phyloP scores from a whole-genome alignment of 73 alveolate genomes.

The Diophrys appendiculata region DNA sequence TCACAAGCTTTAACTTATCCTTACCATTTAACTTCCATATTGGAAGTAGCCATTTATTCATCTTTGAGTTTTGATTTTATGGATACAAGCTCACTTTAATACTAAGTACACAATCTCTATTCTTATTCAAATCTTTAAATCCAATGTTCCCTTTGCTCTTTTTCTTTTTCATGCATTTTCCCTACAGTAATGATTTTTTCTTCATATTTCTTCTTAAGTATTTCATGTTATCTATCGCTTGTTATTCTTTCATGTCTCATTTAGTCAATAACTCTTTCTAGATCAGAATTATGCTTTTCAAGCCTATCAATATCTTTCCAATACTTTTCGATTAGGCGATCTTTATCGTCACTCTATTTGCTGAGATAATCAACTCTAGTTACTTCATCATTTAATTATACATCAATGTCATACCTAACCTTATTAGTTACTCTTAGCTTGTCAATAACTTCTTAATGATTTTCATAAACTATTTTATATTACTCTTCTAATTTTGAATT shows the following conservation, averaged over 20 bases:
- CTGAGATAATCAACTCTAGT: slow-evolving; percentile 48
- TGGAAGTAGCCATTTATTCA: slow-evolving; percentile 29
- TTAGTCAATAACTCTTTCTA: slow-evolving; percentile 40
- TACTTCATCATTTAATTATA: slow-evolving; percentile 41
- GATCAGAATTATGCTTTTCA: slow-evolving; percentile 35
- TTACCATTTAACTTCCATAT: slow-evolving; percentile 31
- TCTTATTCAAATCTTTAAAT: slow-evolving; percentile 60
- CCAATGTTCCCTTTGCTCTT: slow-evolving; percentile 68
- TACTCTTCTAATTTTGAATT: slow-evolving; percentile 25
- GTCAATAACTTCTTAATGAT: slow-evolving; percentile 40
- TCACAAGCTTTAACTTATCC: too few species aligned
- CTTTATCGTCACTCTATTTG: slow-evolving; percentile 43
- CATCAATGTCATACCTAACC: slow-evolving; percentile 47
- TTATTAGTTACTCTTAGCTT: slow-evolving; percentile 57
- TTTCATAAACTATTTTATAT: slow-evolving; percentile 23
- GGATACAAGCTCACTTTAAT: slow-evolving; percentile 41
- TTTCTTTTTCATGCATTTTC: slow-evolving; percentile 50
- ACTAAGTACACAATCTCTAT: slow-evolving; percentile 50
- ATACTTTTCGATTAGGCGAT: slow-evolving; percentile 25
- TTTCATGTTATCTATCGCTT: slow-evolving; percentile 48
- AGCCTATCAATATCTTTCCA: slow-evolving; percentile 36
- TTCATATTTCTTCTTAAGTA: slow-evolving; percentile 45
- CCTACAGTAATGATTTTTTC: slow-evolving; percentile 56
- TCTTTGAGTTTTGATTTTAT: slow-evolving; percentile 42
- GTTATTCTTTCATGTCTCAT: slow-evolving; percentile 43